Base-by-base conservation (phyloP, 768 basidiomycete genomes). In the Tricholoma matsutake region DNA sequence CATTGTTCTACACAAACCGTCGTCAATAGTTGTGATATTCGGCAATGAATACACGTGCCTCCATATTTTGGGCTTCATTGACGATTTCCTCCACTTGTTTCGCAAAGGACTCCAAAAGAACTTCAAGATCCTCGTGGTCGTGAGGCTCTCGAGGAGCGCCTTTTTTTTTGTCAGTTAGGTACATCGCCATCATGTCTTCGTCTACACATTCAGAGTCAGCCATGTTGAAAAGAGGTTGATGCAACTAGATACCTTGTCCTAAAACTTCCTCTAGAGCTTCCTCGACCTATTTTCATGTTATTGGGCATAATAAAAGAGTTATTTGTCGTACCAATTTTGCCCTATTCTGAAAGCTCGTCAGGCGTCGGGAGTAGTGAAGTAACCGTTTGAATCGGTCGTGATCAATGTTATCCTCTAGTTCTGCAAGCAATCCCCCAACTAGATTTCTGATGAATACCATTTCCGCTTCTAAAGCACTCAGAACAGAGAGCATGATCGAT, bases 31-130 rank as follows among this genome's bases (percentile, higher is more conserved):
- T 28, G 57, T 6, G 6, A 34, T 13, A 51, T 6, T 3, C 6
- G 8, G 54, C 37, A 28, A n/a, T 29, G 29, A 22, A 56, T 51
- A 51, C 34, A 71, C 78, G 58, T 67, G 92, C 92, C 70, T 93
- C 86, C 4, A 89, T 94, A 61, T 83, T 93, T 71, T 93, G 91
- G 4, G 92, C 89, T 74, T 98, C 95, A 64, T 90, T 95, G 4
- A 95, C 94, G 56, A 97, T 92, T 78, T 97, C 95, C 72, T 97
- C 96, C 0, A 96, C 94, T 72, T 98, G 96, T 72, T 98, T 98
- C 29, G 89, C 85, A 73, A 97, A 97, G 8, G 91, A 91, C 71
- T 98, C 96, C n/a, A 98, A 77, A 18, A 98, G 78, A 10, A 96
- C 81, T 70, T 98, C 96, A 1, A 98, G 78, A 63, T 98, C 96